Evolutionary conservation across 2,329 filamentous ascomycete genomes (phyloP).

Genomic region (Teratosphaeria destructans): DNA sequence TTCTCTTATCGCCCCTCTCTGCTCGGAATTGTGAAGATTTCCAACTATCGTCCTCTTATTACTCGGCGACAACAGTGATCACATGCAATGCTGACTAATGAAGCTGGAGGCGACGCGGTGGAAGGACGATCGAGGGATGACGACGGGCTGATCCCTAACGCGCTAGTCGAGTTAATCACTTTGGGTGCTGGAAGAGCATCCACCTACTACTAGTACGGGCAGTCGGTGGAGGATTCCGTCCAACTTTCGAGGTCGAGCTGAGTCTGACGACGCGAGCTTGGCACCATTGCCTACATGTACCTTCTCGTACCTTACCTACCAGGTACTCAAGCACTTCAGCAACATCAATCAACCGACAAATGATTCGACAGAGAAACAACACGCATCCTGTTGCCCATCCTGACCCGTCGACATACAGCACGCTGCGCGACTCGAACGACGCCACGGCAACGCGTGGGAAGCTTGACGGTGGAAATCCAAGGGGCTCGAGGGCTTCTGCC

Average conservation of each 20-base stretch:
- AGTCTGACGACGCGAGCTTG: no score
- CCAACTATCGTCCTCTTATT: no score
- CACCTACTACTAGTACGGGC: no score
- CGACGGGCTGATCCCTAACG: not conserved
- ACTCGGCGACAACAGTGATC: not conserved
- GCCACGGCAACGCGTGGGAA: not conserved
- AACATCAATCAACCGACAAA: not conserved
- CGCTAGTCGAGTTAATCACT: not conserved
- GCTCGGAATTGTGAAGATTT: no score
- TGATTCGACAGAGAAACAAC: not conserved
- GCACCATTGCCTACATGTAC: no score
- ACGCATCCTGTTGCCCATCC: not conserved
- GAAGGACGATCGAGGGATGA: not conserved
- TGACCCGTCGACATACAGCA: not conserved
- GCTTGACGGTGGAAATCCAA: not conserved
- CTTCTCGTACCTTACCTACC: no score
- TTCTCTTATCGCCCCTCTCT: not conserved
- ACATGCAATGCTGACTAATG: not conserved
- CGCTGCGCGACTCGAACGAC: not conserved
- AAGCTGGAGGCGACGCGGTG: not conserved
- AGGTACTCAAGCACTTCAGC: not conserved
- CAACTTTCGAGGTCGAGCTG: not conserved
- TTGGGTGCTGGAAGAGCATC: not conserved
- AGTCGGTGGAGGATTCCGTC: not conserved
- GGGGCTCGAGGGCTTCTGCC: not conserved